Percentiles rank a stretch among this genome's conserved stretches.
phyloP scores from a whole-genome alignment of 257 asterid genomes.

The Nicotiana undulata region DNA sequence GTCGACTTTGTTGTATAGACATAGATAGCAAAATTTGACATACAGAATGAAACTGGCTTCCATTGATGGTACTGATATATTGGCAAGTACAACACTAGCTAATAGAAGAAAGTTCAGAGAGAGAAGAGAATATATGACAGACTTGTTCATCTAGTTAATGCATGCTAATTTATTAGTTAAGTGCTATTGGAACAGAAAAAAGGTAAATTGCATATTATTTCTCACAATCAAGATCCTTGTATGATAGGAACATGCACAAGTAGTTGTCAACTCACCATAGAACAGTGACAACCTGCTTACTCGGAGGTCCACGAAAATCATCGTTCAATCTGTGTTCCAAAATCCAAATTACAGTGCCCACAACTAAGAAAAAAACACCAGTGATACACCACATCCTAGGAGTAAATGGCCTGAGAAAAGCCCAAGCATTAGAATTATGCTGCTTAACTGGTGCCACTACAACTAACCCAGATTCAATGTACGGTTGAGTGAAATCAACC shows the following conservation, averaged over 20 bases:
- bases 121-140: background rate
- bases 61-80: no score
- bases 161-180: background rate
- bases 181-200: background rate
- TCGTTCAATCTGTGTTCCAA: conserved; percentile 48
- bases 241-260: background rate
- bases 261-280: conserved; percentile 31
- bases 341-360: conserved; percentile 49
- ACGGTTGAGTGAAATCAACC: conserved; percentile 64
- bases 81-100: background rate
- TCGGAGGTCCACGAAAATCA: conserved; percentile 59
- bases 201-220: background rate
- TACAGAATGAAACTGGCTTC: background rate
- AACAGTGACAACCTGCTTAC: conserved; percentile 39
- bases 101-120: background rate
- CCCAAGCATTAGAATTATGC: conserved; percentile 35
- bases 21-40: background rate
- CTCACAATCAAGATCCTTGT: background rate
- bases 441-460: conserved; percentile 45
- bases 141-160: background rate
- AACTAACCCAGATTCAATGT: conserved; percentile 51
- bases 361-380: conserved; percentile 28
- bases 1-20: background rate
- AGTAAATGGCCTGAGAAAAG: conserved; percentile 45
- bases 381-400: conserved; percentile 44